Conservation (phyloP, 2,329 filamentous ascomycete genomes). For the Phialophora expanda region DNA sequence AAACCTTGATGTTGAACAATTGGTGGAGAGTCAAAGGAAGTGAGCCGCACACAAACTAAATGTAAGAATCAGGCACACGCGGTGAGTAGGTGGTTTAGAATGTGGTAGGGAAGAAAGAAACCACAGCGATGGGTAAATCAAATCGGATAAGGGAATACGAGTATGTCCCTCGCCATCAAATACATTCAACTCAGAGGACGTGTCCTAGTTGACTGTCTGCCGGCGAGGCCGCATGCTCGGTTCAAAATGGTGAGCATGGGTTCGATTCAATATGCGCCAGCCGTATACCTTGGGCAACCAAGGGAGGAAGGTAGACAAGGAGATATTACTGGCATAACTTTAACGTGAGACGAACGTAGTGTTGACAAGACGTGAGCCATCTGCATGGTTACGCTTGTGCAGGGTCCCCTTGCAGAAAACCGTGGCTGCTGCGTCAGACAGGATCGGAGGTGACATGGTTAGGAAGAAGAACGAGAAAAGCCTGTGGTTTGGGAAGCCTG, state of each 20-base stretch:
- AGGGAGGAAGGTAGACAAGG: constrained; percentile 69
- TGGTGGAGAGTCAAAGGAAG: neutral
- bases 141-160: neutral
- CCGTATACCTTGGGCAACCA: constrained; percentile 89
- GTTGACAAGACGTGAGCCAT: neutral
- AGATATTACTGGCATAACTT: constrained; percentile 78
- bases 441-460: neutral
- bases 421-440: neutral
- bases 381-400: neutral
- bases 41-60: neutral
- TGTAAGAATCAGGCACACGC: neutral
- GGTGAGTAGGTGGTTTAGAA: neutral
- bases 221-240: constrained; percentile 64
- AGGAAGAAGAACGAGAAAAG: neutral
- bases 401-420: neutral
- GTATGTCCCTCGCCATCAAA: constrained; percentile 86
- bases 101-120: neutral
- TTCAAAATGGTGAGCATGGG: constrained; percentile 41
- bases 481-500: neutral
- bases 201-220: constrained; percentile 76
- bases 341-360: neutral
- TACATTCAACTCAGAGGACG: constrained; percentile 68
- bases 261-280: constrained; percentile 77
- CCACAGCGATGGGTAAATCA: neutral
- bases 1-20: neutral